Percentiles rank a stretch among this genome's conserved stretches.
phyloP scores from a whole-genome alignment of 2,329 filamentous ascomycete species.

The Huntiella savannae region DNA sequence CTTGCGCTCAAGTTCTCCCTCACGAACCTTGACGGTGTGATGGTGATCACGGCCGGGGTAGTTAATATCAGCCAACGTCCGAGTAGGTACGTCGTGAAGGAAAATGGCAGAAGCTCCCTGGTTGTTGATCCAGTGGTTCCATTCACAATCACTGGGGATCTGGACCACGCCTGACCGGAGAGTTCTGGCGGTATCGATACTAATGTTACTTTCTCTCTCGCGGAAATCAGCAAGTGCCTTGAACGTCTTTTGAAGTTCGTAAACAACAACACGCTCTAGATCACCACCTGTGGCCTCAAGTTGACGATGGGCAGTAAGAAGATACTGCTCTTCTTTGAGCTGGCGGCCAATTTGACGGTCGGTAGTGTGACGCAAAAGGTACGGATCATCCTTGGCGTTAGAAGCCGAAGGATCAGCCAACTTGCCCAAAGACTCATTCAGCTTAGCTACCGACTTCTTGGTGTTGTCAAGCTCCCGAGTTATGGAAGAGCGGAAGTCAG shows the following conservation, averaged over 20 bases:
- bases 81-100: constrained; percentile 61
- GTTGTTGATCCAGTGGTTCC: constrained; percentile 53
- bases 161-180: constrained; percentile 68
- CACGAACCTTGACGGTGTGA: constrained; percentile 63
- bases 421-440: constrained; percentile 67
- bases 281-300: constrained; percentile 86
- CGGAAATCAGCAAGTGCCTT: constrained; percentile 83
- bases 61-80: constrained; percentile 62
- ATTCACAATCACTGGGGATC: constrained; percentile 91
- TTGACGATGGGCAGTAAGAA: constrained; percentile 90
- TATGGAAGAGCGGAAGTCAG: constrained; percentile 93
- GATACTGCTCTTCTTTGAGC: constrained; percentile 90
- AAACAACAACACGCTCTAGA: constrained; percentile 87
- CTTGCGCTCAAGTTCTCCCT: constrained; percentile 86
- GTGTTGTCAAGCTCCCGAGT: constrained; percentile 87
- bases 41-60: constrained; percentile 84
- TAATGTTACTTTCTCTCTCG: constrained; percentile 74
- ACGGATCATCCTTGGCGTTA: constrained; percentile 80
- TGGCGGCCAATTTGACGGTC: constrained; percentile 84
- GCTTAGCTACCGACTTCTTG: constrained; percentile 52
- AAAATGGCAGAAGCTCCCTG: constrained; percentile 69
- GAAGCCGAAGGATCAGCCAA: constrained; percentile 53
- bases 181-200: constrained; percentile 58
- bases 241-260: constrained; percentile 95
- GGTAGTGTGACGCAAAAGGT: constrained; percentile 65